These are phyloP conservation scores for Diutina pseudorugosa DNA, from an alignment of 1,139 yeast genomes.

Conservation along the genomic window DNA sequence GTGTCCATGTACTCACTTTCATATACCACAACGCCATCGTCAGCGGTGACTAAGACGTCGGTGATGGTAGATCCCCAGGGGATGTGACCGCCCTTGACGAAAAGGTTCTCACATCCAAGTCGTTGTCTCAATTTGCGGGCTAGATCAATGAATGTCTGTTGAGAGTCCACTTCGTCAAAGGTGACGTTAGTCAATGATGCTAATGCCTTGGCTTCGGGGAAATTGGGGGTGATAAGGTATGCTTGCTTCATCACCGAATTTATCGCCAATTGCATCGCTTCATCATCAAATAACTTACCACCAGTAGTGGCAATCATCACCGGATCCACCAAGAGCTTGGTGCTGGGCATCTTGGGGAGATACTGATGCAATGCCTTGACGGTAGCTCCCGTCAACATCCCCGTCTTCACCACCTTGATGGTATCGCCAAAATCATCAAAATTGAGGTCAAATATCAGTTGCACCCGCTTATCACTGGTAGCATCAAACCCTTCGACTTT, in stretches of 20 bases:
- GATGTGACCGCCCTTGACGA: conserved; percentile 77
- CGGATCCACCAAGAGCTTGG: conserved; percentile 57
- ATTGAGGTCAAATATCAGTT: conserved; percentile 38
- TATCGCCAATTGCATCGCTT: conserved; percentile 33
- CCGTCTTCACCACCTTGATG: conserved; percentile 67
- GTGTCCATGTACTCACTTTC: conserved; percentile 39
- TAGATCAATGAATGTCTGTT: conserved; percentile 24
- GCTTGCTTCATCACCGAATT: conserved; percentile 40
- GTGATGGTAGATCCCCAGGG: conserved; percentile 29
- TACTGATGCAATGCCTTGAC: conserved; percentile 33
- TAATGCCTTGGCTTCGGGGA: conserved; percentile 47
- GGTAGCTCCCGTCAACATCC: conserved; percentile 59
- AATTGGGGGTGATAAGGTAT: conserved; percentile 66
- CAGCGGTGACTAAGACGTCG: conserved; percentile 9
- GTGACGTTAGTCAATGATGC: conserved; percentile 12
- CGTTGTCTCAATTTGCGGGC: conserved; percentile 29
- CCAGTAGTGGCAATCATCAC: conserved; percentile 81
- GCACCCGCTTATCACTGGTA: conserved; percentile 32
- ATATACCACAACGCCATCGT: conserved; percentile 16
- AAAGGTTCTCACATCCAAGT: conserved; percentile 39
- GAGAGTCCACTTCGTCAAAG: neutral
- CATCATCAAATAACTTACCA: conserved; percentile 36
- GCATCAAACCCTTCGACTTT: conserved; percentile 43
- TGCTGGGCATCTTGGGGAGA: conserved; percentile 16
- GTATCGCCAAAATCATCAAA: conserved; percentile 38